Conservation (phyloP, 2,329 filamentous ascomycete species). For the Colletotrichum sp. region DNA sequence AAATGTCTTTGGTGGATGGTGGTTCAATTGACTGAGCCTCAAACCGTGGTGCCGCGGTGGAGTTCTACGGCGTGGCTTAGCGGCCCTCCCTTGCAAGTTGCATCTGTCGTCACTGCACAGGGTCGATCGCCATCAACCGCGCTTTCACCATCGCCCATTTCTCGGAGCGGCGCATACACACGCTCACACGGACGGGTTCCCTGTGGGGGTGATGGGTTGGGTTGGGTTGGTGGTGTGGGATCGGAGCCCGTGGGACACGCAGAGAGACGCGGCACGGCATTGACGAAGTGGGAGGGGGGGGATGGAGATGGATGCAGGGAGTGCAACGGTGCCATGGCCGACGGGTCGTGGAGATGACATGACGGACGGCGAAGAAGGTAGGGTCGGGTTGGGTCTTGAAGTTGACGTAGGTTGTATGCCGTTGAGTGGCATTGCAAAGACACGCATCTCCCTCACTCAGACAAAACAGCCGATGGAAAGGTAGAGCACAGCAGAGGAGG, state of each 20-base stretch:
- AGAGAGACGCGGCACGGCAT: neutral
- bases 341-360: slow-evolving; percentile 2
- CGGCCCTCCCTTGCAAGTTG: neutral
- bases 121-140: slow-evolving; percentile 12
- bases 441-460: neutral
- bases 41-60: slow-evolving; percentile 12
- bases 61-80: slow-evolving; percentile 14
- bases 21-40: slow-evolving; percentile 18
- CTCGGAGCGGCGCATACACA: slow-evolving; percentile 1
- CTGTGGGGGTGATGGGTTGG: neutral
- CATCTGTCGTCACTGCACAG: slow-evolving; percentile 18
- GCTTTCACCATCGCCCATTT: neutral
- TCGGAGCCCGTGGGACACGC: slow-evolving; percentile 5
- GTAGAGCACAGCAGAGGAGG: neutral
- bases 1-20: neutral
- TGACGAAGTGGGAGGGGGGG: slow-evolving; percentile 3
- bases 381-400: neutral
- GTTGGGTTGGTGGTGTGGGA: neutral
- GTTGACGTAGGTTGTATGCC: neutral
- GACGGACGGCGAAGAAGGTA: neutral
- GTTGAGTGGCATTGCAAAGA: neutral
- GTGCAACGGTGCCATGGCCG: neutral
- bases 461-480: neutral
- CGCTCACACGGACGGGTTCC: neutral
- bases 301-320: neutral